Evolutionary conservation across 192 early-diverging fungal species (phyloP).

Genomic region (Coemansia sp.): DNA sequence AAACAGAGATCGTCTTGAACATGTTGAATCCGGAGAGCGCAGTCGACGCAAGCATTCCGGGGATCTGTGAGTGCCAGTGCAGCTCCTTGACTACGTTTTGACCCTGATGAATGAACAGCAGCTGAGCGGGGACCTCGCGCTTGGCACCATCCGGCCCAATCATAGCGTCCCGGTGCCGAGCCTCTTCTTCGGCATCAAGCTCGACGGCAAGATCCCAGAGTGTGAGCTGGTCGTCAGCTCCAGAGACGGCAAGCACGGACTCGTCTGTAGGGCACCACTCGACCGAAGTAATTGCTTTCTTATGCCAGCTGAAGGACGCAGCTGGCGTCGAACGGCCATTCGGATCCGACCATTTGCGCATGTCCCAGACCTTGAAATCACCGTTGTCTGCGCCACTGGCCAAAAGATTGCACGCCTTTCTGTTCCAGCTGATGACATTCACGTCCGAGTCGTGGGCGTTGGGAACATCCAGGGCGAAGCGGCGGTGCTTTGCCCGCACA

Average conservation of each 20-base stretch:
- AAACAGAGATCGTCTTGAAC: constrained; percentile 94
- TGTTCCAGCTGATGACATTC: constrained; percentile 97
- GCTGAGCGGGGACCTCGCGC: constrained; percentile 87
- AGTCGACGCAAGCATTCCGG: constrained; percentile 88
- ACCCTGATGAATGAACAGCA: constrained; percentile 93
- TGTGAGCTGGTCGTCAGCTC: constrained; percentile 94
- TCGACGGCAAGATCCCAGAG: constrained; percentile 99
- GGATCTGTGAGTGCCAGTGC: constrained; percentile 94
- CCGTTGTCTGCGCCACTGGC: constrained; percentile 94
- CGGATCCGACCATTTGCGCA: constrained; percentile 60
- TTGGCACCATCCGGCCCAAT: constrained; percentile 58
- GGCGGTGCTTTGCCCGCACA: constrained; percentile 70
- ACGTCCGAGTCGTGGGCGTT: constrained; percentile 86
- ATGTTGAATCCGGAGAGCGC: constrained; percentile 89
- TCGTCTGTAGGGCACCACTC: constrained; percentile 96
- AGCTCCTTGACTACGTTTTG: constrained; percentile 93
- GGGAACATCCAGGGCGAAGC: constrained; percentile 66
- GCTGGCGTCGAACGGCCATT: constrained; percentile 64
- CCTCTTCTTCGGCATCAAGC: constrained; percentile 86
- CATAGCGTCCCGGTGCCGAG: constrained; percentile 57
- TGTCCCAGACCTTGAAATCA: constrained; percentile 94
- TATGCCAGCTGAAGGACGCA: constrained; percentile 95
- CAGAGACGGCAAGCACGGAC: constrained; percentile 85
- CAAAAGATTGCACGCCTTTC: constrained; percentile 78
- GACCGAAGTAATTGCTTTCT: constrained; percentile 86